Percentiles rank a stretch among this genome's conserved stretches.
Conservation (phyloP, 768 basidiomycete species). For the Hemileccinum rubropunctum region DNA sequence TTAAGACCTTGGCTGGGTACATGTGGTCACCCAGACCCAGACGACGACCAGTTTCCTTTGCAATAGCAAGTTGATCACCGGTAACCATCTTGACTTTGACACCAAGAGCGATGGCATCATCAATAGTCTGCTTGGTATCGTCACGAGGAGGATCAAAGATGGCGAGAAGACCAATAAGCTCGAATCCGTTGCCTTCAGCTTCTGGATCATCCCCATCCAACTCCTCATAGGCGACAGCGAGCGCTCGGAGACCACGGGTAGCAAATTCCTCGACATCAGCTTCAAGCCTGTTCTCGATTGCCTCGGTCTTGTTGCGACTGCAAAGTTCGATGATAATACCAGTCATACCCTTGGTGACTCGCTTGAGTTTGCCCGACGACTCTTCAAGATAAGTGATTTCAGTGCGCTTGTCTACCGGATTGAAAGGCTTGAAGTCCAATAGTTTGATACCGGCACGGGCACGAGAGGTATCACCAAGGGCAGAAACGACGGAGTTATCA, state of each 20-base stretch:
- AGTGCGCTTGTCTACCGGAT: constrained; percentile 98
- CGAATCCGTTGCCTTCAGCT: constrained; percentile 93
- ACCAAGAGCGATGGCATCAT: constrained; percentile 93
- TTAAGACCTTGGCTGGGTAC: constrained; percentile 99
- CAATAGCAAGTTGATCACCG: constrained; percentile 99
- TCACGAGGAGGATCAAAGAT: constrained; percentile 98
- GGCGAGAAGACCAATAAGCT: constrained; percentile 93
- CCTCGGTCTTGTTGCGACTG: constrained; percentile 95
- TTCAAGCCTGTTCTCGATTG: constrained; percentile 88
- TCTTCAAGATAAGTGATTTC: constrained; percentile 98
- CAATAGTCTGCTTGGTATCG: constrained; percentile 98
- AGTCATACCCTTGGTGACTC: constrained; percentile 99
- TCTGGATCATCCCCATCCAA: constrained; percentile 79
- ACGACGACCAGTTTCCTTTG: constrained; percentile 98
- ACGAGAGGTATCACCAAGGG: constrained; percentile 65
- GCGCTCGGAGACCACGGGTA: constrained; percentile 89
- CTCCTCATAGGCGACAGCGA: constrained; percentile 95
- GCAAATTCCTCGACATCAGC: constrained; percentile 96
- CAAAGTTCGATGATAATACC: constrained; percentile 98
- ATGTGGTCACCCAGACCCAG: constrained; percentile 98
- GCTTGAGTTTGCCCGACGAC: constrained; percentile 92
- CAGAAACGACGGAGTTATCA: constrained; percentile 80
- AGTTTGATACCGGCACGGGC: constrained; percentile 94
- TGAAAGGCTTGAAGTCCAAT: constrained; percentile 99
- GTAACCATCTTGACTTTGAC: constrained; percentile 99